Conservation (phyloP, 306 rosid species). For the Lagenaria siceraria region DNA sequence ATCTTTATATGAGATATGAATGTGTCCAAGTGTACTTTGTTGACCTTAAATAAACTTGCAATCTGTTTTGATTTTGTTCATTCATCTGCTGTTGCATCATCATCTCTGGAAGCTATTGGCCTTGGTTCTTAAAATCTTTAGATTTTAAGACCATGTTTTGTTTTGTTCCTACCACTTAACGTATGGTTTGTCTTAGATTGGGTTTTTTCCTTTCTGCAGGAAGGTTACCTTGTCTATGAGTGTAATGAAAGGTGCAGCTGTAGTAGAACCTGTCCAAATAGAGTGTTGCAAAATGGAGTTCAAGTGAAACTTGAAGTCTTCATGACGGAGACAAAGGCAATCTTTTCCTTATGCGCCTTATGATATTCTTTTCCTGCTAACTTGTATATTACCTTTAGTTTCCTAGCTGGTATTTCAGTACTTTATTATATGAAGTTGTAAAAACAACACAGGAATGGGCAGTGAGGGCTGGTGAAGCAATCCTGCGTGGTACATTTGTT, state of each 20-base stretch:
- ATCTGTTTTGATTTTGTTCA: not conserved
- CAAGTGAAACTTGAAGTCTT: conserved; percentile 81
- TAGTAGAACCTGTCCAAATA: conserved; percentile 65
- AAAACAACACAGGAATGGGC: conserved; percentile 69
- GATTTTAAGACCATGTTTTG: not conserved
- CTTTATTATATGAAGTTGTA: conserved; percentile 5
- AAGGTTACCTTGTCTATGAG: conserved; percentile 95
- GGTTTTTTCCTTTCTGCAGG: conserved; percentile 30
- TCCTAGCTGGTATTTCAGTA: not conserved
- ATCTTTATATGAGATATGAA: not conserved
- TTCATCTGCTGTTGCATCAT: not conserved
- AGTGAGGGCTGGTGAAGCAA: conserved; percentile 77
- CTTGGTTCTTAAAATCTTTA: not conserved
- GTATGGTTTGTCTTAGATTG: not conserved
- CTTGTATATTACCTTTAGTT: not conserved
- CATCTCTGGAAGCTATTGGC: not conserved
- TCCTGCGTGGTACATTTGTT: conserved; percentile 83
- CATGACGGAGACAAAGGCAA: conserved; percentile 72
- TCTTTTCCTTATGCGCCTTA: not conserved
- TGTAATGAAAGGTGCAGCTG: conserved; percentile 87
- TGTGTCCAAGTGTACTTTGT: not conserved
- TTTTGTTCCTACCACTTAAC: not conserved
- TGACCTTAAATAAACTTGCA: not conserved
- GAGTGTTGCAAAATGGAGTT: conserved; percentile 88
- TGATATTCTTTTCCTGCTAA: not conserved